These are phyloP conservation scores for Tricholoma bakamatsutake DNA, from an alignment of 768 basidiomycete species.

Conservation along the genomic window DNA sequence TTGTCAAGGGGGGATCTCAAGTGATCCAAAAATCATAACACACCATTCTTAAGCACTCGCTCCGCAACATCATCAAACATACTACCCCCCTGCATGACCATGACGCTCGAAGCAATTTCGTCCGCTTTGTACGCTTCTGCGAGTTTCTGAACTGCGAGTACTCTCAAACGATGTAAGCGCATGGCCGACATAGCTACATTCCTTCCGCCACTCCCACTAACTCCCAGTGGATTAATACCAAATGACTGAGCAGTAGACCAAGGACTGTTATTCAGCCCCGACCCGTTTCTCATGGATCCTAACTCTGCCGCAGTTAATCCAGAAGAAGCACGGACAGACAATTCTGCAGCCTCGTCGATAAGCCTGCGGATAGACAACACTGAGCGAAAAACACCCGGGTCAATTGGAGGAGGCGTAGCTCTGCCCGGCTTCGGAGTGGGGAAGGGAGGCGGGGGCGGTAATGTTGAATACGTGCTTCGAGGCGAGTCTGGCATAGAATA, in stretches of 20 bases:
- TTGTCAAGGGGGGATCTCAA: background rate
- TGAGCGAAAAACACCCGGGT: conserved; percentile 80
- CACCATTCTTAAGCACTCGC: conserved; percentile 64
- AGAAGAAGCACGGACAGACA: conserved; percentile 83
- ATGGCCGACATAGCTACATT: conserved; percentile 81
- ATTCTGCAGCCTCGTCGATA: conserved; percentile 86
- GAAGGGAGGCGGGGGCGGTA: conserved; percentile 40
- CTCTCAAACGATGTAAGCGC: conserved; percentile 74
- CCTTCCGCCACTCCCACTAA: conserved; percentile 48
- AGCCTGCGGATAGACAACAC: conserved; percentile 71
- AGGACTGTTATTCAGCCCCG: conserved; percentile 36
- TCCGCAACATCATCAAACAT: conserved; percentile 93
- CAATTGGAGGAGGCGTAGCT: conserved; percentile 79
- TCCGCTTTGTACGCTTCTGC: conserved; percentile 83
- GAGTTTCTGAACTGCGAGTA: conserved; percentile 80
- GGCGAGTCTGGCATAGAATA: conserved; percentile 43
- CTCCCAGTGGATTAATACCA: conserved; percentile 55
- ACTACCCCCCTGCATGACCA: conserved; percentile 93
- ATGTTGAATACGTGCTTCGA: conserved; percentile 27
- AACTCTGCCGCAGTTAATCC: conserved; percentile 74
- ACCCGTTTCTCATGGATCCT: conserved; percentile 51
- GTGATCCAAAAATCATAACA: conserved; percentile 9
- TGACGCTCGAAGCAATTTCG: conserved; percentile 88
- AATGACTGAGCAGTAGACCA: conserved; percentile 63
- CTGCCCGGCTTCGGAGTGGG: conserved; percentile 56